Conservation (phyloP, 495 filamentous ascomycete species). For the Neurospora tetraspora region DNA sequence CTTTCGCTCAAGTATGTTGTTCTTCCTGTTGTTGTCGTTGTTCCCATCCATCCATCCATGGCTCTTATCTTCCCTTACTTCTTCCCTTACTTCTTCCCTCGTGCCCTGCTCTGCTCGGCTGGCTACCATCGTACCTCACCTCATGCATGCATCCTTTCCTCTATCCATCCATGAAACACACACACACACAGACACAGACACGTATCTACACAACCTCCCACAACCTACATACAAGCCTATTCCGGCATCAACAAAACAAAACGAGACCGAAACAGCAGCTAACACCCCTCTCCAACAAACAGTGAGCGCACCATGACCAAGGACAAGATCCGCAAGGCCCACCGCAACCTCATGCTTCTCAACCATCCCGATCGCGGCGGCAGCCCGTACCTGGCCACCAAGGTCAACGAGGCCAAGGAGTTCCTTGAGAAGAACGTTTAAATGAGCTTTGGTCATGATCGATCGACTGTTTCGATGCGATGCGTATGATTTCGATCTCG, state of each 20-base stretch:
- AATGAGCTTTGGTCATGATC: too few species aligned
- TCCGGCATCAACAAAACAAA: not conserved
- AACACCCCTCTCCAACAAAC: not conserved
- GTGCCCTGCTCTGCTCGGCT: not conserved
- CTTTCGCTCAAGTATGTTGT: constrained; percentile 71
- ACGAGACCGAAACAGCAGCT: constrained; percentile 6
- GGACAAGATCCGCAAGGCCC: constrained; percentile 90
- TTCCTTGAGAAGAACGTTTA: constrained; percentile 66
- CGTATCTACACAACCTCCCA: not conserved
- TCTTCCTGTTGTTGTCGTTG: not conserved
- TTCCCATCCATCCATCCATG: not conserved
- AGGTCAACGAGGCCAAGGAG: constrained; percentile 97
- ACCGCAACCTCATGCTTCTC: constrained; percentile 90
- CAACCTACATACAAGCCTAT: not conserved
- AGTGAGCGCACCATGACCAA: constrained; percentile 81
- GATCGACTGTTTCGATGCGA: too few species aligned
- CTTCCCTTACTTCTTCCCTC: not conserved
- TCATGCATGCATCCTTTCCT: not conserved
- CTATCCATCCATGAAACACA: not conserved
- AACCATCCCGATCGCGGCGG: constrained; percentile 98
- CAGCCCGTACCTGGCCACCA: constrained; percentile 91
- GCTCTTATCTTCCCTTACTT: not conserved
- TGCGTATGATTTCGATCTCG: not conserved
- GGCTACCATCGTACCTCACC: not conserved
- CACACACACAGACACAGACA: not conserved